Conservation (phyloP, 352 stramenopile genomes). For the Globisporangium emineosum region DNA sequence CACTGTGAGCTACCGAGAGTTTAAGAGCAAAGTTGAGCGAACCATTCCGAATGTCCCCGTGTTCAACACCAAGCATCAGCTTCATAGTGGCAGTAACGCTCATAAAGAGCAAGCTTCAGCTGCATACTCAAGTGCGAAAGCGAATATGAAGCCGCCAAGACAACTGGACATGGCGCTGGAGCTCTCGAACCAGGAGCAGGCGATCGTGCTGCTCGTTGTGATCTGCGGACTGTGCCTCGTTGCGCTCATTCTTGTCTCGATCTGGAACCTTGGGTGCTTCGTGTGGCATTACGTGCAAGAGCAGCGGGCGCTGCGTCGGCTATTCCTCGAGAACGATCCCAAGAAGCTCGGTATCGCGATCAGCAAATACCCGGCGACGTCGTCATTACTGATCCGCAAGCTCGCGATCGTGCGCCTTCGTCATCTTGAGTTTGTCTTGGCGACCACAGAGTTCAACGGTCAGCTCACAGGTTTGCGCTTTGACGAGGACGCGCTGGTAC, state of each 20-base stretch:
- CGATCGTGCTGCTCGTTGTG: constrained; percentile 53
- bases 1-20: constrained; percentile 7
- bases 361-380: constrained; percentile 26
- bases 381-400: constrained; percentile 46
- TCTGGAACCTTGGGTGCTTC: constrained; percentile 40
- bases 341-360: constrained; percentile 28
- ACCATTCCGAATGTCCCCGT: neutral
- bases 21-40: constrained; percentile 1
- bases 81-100: neutral
- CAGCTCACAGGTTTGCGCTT: constrained; percentile 39
- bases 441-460: constrained; percentile 30
- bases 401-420: constrained; percentile 42
- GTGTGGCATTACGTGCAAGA: constrained; percentile 43
- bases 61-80: neutral
- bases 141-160: neutral
- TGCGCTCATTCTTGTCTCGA: constrained; percentile 29
- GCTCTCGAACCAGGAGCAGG: constrained; percentile 56
- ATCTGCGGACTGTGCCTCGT: constrained; percentile 38
- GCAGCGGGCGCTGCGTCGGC: constrained; percentile 30
- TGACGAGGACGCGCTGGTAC: constrained; percentile 32
- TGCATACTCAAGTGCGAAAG: neutral
- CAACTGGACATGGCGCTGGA: constrained; percentile 27
- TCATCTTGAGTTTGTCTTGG: constrained; percentile 40
- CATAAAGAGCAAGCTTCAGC: neutral
- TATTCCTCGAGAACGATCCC: constrained; percentile 35